Percentiles rank a stretch among this genome's conserved stretches.
These are phyloP conservation scores for Nothophoma quercina DNA, from an alignment of 2,329 filamentous ascomycete species.

Conservation along the genomic window DNA sequence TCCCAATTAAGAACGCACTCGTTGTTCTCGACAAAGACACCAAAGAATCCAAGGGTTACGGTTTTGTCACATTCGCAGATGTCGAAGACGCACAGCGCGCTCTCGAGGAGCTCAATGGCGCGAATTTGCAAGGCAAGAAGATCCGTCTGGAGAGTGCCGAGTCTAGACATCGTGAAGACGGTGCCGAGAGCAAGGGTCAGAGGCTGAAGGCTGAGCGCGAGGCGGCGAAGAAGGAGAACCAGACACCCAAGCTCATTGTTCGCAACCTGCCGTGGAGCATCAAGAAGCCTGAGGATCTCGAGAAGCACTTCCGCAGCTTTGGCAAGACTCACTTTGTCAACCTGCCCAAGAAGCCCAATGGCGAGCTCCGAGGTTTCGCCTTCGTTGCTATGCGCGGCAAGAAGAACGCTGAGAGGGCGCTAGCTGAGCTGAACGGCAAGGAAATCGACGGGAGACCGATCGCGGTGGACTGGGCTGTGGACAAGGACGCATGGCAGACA, in stretches of 20 bases:
- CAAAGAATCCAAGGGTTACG: slow-evolving; percentile 88
- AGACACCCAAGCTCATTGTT: slow-evolving; percentile 84
- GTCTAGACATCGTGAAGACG: slow-evolving; percentile 73
- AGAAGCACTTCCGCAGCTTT: slow-evolving; percentile 80
- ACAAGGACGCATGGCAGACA: slow-evolving; percentile 84
- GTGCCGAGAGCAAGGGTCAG: slow-evolving; percentile 51
- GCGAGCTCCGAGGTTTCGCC: slow-evolving; percentile 81
- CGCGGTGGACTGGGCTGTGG: slow-evolving; percentile 96
- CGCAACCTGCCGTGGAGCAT: slow-evolving; percentile 97
- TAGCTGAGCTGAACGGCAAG: slow-evolving; percentile 87
- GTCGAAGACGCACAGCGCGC: slow-evolving; percentile 87
- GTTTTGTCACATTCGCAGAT: slow-evolving; percentile 96
- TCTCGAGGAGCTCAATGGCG: slow-evolving; percentile 79
- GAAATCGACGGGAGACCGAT: slow-evolving; percentile 85
- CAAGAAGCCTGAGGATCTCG: slow-evolving; percentile 82
- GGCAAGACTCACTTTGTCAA: slow-evolving; percentile 91
- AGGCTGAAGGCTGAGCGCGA: slow-evolving; percentile 71
- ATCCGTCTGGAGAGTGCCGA: slow-evolving; percentile 90
- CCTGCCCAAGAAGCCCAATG: slow-evolving; percentile 76
- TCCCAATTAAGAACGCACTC: slow-evolving; percentile 94
- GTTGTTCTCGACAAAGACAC: slow-evolving; percentile 86
- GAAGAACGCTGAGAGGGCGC: slow-evolving; percentile 90
- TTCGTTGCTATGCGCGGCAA: slow-evolving; percentile 88
- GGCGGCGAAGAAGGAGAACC: slow-evolving; percentile 68
- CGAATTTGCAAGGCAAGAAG: slow-evolving; percentile 78